Evolutionary conservation across 345 rosid species (phyloP).

Genomic region (Abelmoschus esculentus): DNA sequence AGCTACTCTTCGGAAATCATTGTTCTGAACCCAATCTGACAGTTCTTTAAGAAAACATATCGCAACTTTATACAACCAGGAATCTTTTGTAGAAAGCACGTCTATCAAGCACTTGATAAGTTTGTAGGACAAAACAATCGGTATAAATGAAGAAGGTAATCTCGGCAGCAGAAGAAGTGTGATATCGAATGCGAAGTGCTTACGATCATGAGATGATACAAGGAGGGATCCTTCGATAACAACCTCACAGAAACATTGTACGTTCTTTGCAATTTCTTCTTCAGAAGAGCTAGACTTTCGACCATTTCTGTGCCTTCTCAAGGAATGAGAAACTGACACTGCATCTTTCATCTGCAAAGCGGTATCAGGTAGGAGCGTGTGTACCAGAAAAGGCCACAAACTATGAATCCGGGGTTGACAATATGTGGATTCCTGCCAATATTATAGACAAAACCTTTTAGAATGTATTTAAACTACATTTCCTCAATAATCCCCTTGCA

Average conservation of each 20-base stretch:
- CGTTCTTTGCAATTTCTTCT: constrained; percentile 57
- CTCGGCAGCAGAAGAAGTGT: constrained; percentile 70
- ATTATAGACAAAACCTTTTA: constrained; percentile 14
- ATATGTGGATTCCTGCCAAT: constrained; percentile 75
- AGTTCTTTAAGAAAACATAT: constrained; percentile 64
- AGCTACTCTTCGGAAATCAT: constrained; percentile 75
- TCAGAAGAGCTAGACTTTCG: constrained; percentile 60
- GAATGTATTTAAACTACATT: not conserved
- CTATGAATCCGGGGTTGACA: constrained; percentile 93
- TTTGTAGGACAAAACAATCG: constrained; percentile 57
- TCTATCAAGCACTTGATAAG: constrained; percentile 83
- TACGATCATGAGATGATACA: not conserved
- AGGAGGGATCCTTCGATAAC: constrained; percentile 25
- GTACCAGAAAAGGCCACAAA: constrained; percentile 62
- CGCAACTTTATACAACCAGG: constrained; percentile 83
- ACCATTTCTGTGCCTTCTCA: constrained; percentile 63
- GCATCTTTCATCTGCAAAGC: constrained; percentile 59
- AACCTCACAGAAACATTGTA: constrained; percentile 44
- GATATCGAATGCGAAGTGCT: constrained; percentile 36
- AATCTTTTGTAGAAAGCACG: constrained; percentile 73
- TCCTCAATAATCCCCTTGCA: not conserved
- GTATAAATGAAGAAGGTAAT: constrained; percentile 64
- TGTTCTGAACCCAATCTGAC: constrained; percentile 58
- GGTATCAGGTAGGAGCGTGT: constrained; percentile 65
- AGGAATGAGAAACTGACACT: constrained; percentile 40